These are phyloP conservation scores for Cadophora sp. DNA, from an alignment of 2,329 filamentous ascomycete species.

Conservation along the genomic window DNA sequence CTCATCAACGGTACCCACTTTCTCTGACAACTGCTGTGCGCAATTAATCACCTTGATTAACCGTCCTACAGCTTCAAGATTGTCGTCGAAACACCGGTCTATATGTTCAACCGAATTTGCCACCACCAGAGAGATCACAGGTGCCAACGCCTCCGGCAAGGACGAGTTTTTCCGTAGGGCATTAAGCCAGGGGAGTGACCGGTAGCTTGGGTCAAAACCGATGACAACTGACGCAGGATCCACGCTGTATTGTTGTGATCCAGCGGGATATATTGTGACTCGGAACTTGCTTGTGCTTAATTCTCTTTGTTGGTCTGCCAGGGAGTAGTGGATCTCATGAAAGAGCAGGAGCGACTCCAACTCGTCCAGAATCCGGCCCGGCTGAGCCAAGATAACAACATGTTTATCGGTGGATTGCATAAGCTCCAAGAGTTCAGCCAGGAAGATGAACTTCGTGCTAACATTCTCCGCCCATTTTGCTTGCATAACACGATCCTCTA, in stretches of 20 bases:
- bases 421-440: conserved; percentile 59
- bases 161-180: conserved; percentile 27
- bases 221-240: conserved; percentile 36
- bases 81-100: conserved; percentile 38
- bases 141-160: conserved; percentile 27
- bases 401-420: conserved; percentile 53
- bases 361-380: conserved; percentile 57
- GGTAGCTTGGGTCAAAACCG: conserved; percentile 36
- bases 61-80: conserved; percentile 31
- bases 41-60: conserved; percentile 38
- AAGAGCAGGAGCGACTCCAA: conserved; percentile 57
- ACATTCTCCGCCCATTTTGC: conserved; percentile 60
- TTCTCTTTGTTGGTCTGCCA: conserved; percentile 39
- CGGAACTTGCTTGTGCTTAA: conserved; percentile 30
- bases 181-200: conserved; percentile 23
- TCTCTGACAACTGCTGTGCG: conserved; percentile 35
- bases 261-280: conserved; percentile 41
- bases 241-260: conserved; percentile 25
- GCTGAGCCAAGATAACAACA: conserved; percentile 60
- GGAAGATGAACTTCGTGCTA: conserved; percentile 66
- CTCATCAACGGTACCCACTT: conserved; percentile 35
- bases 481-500: conserved; percentile 51
- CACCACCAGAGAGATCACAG: conserved; percentile 40
- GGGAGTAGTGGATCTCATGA: conserved; percentile 47
- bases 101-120: conserved; percentile 44